A percentile compares a stretch with the other conserved stretches of the same genome.
These are phyloP conservation scores for Botrytis hyacinthi DNA, from an alignment of 2,329 filamentous ascomycete genomes.

Conservation along the genomic window DNA sequence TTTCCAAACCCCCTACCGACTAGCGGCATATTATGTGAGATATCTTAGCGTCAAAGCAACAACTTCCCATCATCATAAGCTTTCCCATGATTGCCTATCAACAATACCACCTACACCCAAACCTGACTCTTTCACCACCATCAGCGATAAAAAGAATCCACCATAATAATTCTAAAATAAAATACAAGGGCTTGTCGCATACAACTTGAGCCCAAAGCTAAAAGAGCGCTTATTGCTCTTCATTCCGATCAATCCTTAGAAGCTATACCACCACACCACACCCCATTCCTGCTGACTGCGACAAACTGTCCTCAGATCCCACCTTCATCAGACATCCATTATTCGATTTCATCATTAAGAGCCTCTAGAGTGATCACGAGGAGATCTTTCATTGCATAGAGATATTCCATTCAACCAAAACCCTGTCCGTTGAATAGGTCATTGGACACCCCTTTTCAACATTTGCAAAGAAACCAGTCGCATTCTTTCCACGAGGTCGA, in stretches of 20 bases:
- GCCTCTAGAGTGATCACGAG: slow-evolving; percentile 33
- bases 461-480: slow-evolving; percentile 30
- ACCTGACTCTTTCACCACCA: slow-evolving; percentile 14
- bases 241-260: slow-evolving; percentile 11
- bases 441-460: slow-evolving; percentile 38
- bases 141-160: slow-evolving; percentile 5
- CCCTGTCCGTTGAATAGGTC: slow-evolving; percentile 33
- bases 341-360: slow-evolving; percentile 22
- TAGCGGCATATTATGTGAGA: slow-evolving; percentile 18
- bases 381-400: slow-evolving; percentile 7
- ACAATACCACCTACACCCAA: neutral
- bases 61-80: slow-evolving; percentile 18
- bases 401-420: slow-evolving; percentile 17
- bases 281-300: slow-evolving; percentile 17
- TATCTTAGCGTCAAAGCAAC: slow-evolving; percentile 16
- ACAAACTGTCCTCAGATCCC: slow-evolving; percentile 26
- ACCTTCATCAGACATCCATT: slow-evolving; percentile 25
- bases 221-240: neutral
- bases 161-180: neutral
- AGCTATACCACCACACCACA: slow-evolving; percentile 19
- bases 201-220: neutral
- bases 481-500: slow-evolving; percentile 32
- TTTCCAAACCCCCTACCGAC: neutral
- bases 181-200: slow-evolving; percentile 4
- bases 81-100: slow-evolving; percentile 20